Conservation (phyloP, 2,329 filamentous ascomycete genomes). For the Scolecobasidium constrictum region DNA sequence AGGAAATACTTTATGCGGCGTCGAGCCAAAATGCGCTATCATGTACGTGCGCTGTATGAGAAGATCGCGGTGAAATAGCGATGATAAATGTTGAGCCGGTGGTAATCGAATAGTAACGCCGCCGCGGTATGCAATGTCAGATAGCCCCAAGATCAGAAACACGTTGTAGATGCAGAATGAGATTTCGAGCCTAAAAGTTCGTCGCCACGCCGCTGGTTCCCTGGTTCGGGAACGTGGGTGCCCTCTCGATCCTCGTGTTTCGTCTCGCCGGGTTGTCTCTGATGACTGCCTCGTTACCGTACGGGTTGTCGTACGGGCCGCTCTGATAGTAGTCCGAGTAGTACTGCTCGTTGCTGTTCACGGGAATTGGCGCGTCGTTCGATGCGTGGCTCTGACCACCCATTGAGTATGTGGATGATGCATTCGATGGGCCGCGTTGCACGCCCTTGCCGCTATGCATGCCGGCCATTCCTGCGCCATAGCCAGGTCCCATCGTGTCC, state of each 20-base stretch:
- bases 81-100: too few relatives aligned
- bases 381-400: constrained; percentile 60
- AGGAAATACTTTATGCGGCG: too few relatives aligned
- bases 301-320: constrained; percentile 38
- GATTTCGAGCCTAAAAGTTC: constrained; percentile 94
- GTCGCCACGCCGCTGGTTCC: constrained; percentile 87
- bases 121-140: too few relatives aligned
- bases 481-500: constrained; percentile 75
- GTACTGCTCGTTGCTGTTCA: constrained; percentile 37
- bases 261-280: constrained; percentile 84
- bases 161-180: too few relatives aligned
- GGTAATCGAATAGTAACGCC: too few relatives aligned
- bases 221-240: constrained; percentile 80
- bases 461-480: constrained; percentile 49
- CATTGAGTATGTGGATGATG: constrained; percentile 88
- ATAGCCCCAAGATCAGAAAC: too few relatives aligned
- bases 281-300: constrained; percentile 61
- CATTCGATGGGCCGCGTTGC: constrained; percentile 83
- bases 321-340: constrained; percentile 46
- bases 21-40: too few relatives aligned
- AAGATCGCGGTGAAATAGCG: too few relatives aligned
- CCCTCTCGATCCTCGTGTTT: constrained; percentile 90
- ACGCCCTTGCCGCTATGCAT: constrained; percentile 50
- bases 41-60: too few relatives aligned
- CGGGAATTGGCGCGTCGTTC: constrained; percentile 40